Conservation (phyloP, 805 yeast genomes). For the Kodamaea hsintzibuensis region DNA sequence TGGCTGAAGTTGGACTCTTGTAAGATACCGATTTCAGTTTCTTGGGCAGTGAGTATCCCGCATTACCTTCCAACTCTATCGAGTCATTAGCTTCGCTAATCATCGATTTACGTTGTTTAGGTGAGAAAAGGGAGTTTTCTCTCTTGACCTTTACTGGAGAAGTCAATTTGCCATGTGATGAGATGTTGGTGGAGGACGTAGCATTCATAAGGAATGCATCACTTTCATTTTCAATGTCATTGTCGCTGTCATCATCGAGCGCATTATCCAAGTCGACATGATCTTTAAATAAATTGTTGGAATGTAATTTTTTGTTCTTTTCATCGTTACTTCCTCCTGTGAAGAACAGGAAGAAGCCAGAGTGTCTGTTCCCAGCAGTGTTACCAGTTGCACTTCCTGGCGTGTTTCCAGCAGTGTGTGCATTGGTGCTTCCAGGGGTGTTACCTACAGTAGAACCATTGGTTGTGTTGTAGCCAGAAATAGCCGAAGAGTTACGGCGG, state of each 20-base stretch:
- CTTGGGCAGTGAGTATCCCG: conserved; percentile 30
- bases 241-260: conserved; percentile 9
- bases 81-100: conserved; percentile 9
- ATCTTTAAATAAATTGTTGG: background rate
- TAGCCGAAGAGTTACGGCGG: conserved; percentile 30
- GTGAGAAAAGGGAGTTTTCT: conserved; percentile 13
- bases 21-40: conserved; percentile 27
- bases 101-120: conserved; percentile 12
- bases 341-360: conserved; percentile 58
- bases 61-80: conserved; percentile 32
- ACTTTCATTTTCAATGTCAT: background rate
- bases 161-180: conserved; percentile 18
- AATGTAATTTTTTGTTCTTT: conserved; percentile 3
- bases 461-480: conserved; percentile 32
- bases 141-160: conserved; percentile 29
- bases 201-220: background rate
- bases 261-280: conserved; percentile 10
- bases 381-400: background rate
- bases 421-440: background rate
- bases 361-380: conserved; percentile 40
- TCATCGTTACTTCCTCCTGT: conserved; percentile 29
- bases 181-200: conserved; percentile 8
- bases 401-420: background rate
- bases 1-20: conserved; percentile 7
- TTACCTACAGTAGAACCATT: background rate